Base-by-base conservation (phyloP, 2,329 filamentous ascomycete species). In the Aspergillus arachidicola region DNA sequence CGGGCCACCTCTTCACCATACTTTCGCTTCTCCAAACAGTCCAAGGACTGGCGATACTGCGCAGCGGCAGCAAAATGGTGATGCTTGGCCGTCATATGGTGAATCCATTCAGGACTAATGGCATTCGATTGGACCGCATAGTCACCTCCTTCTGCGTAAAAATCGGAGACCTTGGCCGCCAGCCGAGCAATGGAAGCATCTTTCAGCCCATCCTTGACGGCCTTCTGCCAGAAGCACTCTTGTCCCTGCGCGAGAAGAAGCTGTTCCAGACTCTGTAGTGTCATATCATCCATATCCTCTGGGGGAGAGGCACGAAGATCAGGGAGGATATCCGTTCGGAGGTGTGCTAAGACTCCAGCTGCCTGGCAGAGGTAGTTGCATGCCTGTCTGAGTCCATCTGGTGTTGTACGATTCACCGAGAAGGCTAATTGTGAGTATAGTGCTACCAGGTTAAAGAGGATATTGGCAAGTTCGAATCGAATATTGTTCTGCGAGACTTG, bases 171-270 rank as follows among this genome's bases (percentile, higher is more conserved):
- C 65, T 93, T 89, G 4, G 93, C 93, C 5, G 95, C 94, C 21
- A 99, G 84, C 75, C 96, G 95, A 2, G 95, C 92, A 65, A 99
- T 96, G 0, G 91, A 92, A 1, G 89, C 91, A 75, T 99, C 95
- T 76, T 96, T 97, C 80, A 97, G 88, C 28, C 90, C 89, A 75
- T 97, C 94, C 82, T 96, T 94, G 63, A 96, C 94, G 0, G 95
- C 94, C 76, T 97, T 98, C 70, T 95, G 91, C 95, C 95, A 99
- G 78, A 95, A 98, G 75, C 94, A 98, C 80, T 99, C 95, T 75
- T 99, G 95, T 32, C 91, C 94, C 76, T 99, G 93, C 1, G 94
- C 94, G 11, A 99, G 85, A 76, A 96, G 88, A 34, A 99, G 84
- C 75, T 94, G 87, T 69, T 91, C 87, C 53, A 98, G 80, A 58